Base-by-base conservation (phyloP, 805 yeast genomes). In the Teunomyces kruisii region DNA sequence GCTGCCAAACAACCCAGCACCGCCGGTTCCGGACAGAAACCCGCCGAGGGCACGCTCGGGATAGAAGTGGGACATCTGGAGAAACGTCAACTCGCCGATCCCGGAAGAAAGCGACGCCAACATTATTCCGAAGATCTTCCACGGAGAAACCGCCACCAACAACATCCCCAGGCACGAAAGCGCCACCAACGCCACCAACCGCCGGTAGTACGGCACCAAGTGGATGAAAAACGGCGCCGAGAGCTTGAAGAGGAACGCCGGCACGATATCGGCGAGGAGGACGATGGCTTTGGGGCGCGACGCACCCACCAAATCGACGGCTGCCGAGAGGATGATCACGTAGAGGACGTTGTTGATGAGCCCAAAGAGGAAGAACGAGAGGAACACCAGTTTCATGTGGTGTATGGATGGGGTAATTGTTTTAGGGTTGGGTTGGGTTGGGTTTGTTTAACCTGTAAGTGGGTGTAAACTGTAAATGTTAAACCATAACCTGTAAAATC, bases 1-100 rank as follows among this genome's bases (percentile, higher is more conserved):
- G 44, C 91, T 81, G 0, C 98, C 99, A 14, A 80, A 76, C 4
- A 92, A 62, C 0, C 99, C 99, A 1, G 99, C 98, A 14, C 89
- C 96, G 3, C 99, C 98, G 0, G 98, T 92, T 1, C 99, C 99
- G 6, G 90, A 79, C 15, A 96, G 86, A 81, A 95, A 92, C 0
- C 96, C 97, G 40, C 84, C 81, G 38, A 92, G 69, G 3, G 95
- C 72, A 13, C 73, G 72, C 14, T 72, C 75, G n/a, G 51, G 44
- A 61, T 81, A 89, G 55, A 72, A 84, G 59, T 91, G 96, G 1
- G 97, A 88, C 62, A 92, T 67, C 61, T 88, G 96, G 35, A 92
- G 66, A 53, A 92, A 92, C 0, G 97, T 88, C 5, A 87, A 70
- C 60, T 92, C 99, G 0, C 99, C 99, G 17, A 91, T 66, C 0